phyloP scores from a whole-genome alignment of 805 yeast species.

The Yamadazyma laniorum region DNA sequence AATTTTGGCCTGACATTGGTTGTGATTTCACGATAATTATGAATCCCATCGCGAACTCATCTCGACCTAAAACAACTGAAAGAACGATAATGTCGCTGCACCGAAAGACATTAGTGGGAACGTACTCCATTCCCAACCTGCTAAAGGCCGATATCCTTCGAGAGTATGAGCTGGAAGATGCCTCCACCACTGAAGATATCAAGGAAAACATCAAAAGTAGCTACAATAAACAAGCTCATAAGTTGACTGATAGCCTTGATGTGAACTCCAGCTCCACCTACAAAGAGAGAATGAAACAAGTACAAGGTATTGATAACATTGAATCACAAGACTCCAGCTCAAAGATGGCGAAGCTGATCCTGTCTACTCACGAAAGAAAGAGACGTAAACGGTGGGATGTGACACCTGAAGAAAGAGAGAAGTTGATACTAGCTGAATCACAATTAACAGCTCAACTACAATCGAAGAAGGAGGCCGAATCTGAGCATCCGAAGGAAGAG shows the following conservation, averaged over 20 bases:
- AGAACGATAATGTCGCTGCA: conserved; percentile 13
- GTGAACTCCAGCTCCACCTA: conserved; percentile 18
- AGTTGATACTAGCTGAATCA: conserved; percentile 3
- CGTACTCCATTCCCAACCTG: conserved; percentile 30
- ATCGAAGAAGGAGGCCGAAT: background rate
- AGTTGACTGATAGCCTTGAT: conserved; percentile 24
- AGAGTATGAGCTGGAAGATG: conserved; percentile 21
- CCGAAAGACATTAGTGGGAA: conserved; percentile 24
- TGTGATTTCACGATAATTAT: background rate
- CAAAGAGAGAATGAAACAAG: conserved; percentile 26
- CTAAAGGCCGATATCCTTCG: conserved; percentile 25
- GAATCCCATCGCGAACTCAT: conserved; percentile 10
- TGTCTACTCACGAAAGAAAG: conserved; percentile 11
- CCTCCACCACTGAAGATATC: conserved; percentile 14
- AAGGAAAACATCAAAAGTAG: conserved; percentile 19
- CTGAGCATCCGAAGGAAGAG: conserved; percentile 12
- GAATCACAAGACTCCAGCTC: background rate
- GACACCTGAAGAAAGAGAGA: conserved; percentile 31
- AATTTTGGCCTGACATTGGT: conserved; percentile 9
- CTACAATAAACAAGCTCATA: conserved; percentile 29
- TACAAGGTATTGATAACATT: conserved; percentile 10
- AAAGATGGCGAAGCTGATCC: background rate
- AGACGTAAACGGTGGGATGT: conserved; percentile 48
- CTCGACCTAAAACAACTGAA: background rate
- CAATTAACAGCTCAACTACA: conserved; percentile 3